Conservation (phyloP, 2,329 filamentous ascomycete genomes). For the Trichoderma sp. region DNA sequence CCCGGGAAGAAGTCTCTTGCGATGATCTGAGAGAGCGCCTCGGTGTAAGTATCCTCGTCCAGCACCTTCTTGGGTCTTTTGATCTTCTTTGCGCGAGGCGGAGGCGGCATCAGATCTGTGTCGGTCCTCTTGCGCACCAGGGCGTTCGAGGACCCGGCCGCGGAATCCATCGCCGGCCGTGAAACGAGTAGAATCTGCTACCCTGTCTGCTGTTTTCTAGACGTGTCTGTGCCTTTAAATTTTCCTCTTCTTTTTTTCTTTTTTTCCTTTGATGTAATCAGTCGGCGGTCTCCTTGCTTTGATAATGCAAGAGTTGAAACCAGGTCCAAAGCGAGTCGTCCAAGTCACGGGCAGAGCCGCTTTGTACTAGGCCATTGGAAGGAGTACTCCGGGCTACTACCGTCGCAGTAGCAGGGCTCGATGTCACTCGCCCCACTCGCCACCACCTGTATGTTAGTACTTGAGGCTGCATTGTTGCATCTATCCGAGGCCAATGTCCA, state of each 20-base stretch:
- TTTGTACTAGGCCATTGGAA: background rate
- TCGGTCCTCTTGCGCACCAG: slow-evolving; percentile 71
- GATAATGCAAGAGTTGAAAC: background rate
- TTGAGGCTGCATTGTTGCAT: slow-evolving; percentile 14
- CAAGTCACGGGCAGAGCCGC: slow-evolving; percentile 9
- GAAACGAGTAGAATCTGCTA: background rate
- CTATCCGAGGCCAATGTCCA: slow-evolving; percentile 18
- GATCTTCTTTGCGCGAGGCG: slow-evolving; percentile 81
- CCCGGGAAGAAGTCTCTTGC: slow-evolving; percentile 96
- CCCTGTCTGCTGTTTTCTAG: background rate
- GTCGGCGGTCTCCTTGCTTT: background rate
- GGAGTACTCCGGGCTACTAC: slow-evolving; percentile 10
- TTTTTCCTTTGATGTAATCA: background rate
- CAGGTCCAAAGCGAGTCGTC: background rate
- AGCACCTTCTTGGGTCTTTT: slow-evolving; percentile 86
- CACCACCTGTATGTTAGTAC: background rate
- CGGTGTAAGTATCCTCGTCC: slow-evolving; percentile 91
- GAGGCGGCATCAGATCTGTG: slow-evolving; percentile 78
- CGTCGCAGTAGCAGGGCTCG: background rate
- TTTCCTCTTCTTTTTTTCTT: background rate
- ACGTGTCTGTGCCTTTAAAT: background rate
- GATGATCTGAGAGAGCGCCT: slow-evolving; percentile 89
- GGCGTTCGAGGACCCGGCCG: slow-evolving; percentile 49
- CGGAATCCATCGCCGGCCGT: slow-evolving; percentile 41
- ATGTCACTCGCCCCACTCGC: slow-evolving; percentile 12